Percentiles rank a stretch among this genome's conserved stretches.
phyloP scores from a whole-genome alignment of 1,284 basidiomycete species.

The Moesziomyces globuligerus region DNA sequence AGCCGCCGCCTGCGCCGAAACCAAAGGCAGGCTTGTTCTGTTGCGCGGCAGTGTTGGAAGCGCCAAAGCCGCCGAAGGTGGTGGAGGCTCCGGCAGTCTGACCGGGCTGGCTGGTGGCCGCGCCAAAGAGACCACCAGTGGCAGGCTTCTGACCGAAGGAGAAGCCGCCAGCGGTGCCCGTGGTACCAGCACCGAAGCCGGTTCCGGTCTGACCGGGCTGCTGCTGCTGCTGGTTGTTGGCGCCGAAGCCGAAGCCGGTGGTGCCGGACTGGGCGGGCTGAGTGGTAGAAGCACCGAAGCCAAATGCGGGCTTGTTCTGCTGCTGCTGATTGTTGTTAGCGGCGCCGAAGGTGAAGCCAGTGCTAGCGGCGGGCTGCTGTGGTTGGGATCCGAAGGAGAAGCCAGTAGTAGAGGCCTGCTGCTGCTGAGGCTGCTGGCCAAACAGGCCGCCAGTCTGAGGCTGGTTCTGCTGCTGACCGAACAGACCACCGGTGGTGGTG shows the following conservation, averaged over 20 bases:
- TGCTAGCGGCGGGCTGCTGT: slow-evolving; percentile 54
- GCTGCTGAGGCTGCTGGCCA: slow-evolving; percentile 54
- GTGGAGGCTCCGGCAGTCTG: slow-evolving; percentile 50
- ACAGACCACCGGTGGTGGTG: slow-evolving; percentile 59
- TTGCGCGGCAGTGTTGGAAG: slow-evolving; percentile 32
- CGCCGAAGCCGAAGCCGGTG: slow-evolving; percentile 51
- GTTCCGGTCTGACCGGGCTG: slow-evolving; percentile 23
- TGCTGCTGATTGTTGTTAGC: slow-evolving; percentile 45
- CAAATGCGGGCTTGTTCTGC: slow-evolving; percentile 52
- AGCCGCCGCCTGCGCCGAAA: slow-evolving; percentile 51
- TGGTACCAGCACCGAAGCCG: slow-evolving; percentile 44
- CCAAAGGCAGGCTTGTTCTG: slow-evolving; percentile 62
- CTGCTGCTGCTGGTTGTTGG: slow-evolving; percentile 36
- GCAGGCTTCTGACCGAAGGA: slow-evolving; percentile 55
- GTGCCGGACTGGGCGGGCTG: slow-evolving; percentile 38
- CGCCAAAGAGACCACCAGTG: slow-evolving; percentile 72
- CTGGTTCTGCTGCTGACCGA: slow-evolving; percentile 58
- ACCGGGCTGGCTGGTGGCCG: slow-evolving; percentile 38
- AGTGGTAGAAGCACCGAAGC: slow-evolving; percentile 48
- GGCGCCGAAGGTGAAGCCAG: slow-evolving; percentile 54
- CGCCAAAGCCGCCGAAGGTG: slow-evolving; percentile 60
- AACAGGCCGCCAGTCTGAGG: slow-evolving; percentile 61
- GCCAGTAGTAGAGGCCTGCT: slow-evolving; percentile 44
- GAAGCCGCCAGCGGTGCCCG: slow-evolving; percentile 43
- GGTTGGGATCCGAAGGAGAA: slow-evolving; percentile 64